Percentiles rank a stretch among this genome's conserved stretches.
Conservation (phyloP, 805 yeast genomes). For the Lipomyces orientalis region DNA sequence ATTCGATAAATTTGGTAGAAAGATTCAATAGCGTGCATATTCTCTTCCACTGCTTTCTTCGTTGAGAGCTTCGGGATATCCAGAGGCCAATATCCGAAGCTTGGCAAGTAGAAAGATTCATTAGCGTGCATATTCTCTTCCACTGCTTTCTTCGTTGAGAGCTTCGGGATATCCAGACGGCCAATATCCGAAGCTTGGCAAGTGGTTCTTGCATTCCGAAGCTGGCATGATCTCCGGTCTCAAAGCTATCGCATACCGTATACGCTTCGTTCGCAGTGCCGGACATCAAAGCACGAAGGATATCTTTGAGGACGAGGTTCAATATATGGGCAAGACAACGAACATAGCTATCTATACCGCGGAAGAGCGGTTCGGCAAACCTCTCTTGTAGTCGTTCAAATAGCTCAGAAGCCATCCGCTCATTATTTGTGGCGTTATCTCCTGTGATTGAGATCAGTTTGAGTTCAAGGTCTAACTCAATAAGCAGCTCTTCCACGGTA, state of each 20-base stretch:
- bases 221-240: neutral
- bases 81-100: slow-evolving; percentile 4
- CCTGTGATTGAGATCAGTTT: slow-evolving; percentile 5
- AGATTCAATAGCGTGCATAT: too few species aligned
- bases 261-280: neutral
- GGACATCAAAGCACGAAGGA: slow-evolving; percentile 1
- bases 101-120: neutral
- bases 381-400: slow-evolving; percentile 1
- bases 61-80: slow-evolving; percentile 3
- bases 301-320: neutral
- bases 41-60: slow-evolving; percentile 3
- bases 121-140: neutral
- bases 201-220: neutral
- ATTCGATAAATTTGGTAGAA: too few species aligned
- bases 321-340: slow-evolving; percentile 3
- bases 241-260: neutral
- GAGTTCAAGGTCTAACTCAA: slow-evolving; percentile 4
- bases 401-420: slow-evolving; percentile 10
- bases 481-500: slow-evolving; percentile 5
- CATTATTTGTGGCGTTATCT: slow-evolving; percentile 2
- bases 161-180: slow-evolving; percentile 6
- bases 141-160: neutral
- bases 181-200: slow-evolving; percentile 2
- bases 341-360: neutral
- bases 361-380: slow-evolving; percentile 1